A percentile compares a stretch with the other conserved stretches of the same genome.
Evolutionary conservation across 805 yeast species (phyloP).

Genomic region (Ogataea nonfermentans): DNA sequence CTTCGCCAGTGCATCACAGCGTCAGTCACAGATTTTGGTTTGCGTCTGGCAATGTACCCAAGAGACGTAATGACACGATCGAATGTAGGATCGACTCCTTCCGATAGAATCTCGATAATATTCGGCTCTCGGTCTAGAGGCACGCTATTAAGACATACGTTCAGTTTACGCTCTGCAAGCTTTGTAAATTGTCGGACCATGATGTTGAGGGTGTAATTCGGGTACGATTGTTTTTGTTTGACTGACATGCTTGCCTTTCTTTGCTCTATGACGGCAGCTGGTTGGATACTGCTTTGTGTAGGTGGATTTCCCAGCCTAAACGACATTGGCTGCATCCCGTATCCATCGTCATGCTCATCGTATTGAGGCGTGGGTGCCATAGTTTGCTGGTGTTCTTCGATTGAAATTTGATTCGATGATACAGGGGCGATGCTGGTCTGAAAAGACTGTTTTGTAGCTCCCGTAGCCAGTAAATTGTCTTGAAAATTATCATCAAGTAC

Average conservation of each 20-base stretch:
- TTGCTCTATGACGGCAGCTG: constrained; percentile 27
- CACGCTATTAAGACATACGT: constrained; percentile 60
- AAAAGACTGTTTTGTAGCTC: background rate
- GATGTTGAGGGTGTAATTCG: constrained; percentile 88
- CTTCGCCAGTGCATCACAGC: constrained; percentile 98
- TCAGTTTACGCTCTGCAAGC: constrained; percentile 84
- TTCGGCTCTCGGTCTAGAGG: constrained; percentile 75
- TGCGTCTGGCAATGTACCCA: constrained; percentile 85
- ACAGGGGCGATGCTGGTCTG: background rate
- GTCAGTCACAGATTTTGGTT: constrained; percentile 95
- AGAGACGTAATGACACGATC: constrained; percentile 82
- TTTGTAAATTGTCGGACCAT: constrained; percentile 94
- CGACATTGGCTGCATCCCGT: constrained; percentile 27
- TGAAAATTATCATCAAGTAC: constrained; percentile 1
- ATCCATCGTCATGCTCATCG: constrained; percentile 17
- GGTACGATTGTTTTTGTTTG: constrained; percentile 54
- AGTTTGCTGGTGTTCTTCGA: background rate
- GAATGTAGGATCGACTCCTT: constrained; percentile 82
- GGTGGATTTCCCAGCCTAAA: constrained; percentile 27
- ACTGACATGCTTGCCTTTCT: constrained; percentile 48
- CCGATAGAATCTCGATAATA: constrained; percentile 71
- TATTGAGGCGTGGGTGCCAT: background rate
- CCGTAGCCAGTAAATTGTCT: background rate
- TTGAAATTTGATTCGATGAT: background rate
- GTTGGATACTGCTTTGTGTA: constrained; percentile 12